Evolutionary conservation across 2,329 filamentous ascomycete species (phyloP), one percentile per base, ranked within the genome.

Genomic region (Talaromyces sp.): DNA sequence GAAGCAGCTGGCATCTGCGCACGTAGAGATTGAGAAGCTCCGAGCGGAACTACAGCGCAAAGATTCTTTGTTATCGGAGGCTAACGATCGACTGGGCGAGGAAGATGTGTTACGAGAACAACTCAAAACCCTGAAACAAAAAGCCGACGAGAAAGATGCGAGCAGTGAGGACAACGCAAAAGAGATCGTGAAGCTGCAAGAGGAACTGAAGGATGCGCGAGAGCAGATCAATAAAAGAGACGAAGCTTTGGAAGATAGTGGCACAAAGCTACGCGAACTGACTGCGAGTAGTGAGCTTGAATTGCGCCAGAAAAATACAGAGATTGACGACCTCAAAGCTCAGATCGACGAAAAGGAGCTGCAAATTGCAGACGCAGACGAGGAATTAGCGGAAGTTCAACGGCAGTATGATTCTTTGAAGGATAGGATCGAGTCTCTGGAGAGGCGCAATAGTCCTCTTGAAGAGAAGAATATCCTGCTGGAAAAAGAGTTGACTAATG

Each of bases 1-100:
- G 25, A 63, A 62, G 37, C 69, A 68, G 33, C 62, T 73, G 11
- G 67, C 65, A 22, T 74, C 72, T 11, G 71, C 70, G 5, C 67
- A 62, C 8, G 72, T 74, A 39, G 71, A 76, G 60, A 70, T 74
- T 55, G 67, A 67, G 9, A 69, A 74, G 36, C 64, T 76, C n/a
- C 71, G 74, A 53, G 58, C 63, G 8, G 73, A 75, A 53, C 39
- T 76, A n/a, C 66, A 73, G 56, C 65, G 61, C 17, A 73, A 72
- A 51, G 63, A 66, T 3, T 54, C 59, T 10, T 58, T 68, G 11
- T 54, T 75, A 5, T 63, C 68, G 3, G 67, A 72, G 22, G 55
- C 69, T 2, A 63, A 69, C 31, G 61, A 58, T 6, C 63, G 64
- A 21, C 59, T 62, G 5, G 61, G 56, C 3, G 66, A 72, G 1